Evolutionary conservation across 2,329 filamentous ascomycete species (phyloP).

Genomic region (Hymenoscyphus fraxineus): DNA sequence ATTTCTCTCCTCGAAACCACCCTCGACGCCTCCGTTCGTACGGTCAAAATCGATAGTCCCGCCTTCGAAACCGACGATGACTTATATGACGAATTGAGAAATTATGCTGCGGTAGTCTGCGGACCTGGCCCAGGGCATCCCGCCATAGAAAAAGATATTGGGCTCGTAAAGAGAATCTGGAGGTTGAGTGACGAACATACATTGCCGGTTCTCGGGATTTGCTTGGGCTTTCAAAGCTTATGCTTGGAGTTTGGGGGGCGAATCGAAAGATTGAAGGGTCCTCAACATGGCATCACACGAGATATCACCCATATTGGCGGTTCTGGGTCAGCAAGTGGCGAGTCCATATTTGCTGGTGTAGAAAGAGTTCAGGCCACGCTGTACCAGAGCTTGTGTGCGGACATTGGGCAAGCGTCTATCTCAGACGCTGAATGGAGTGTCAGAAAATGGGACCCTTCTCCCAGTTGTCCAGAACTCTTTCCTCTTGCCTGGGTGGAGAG

Average conservation of each 20-base stretch:
- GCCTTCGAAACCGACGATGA: slow-evolving; percentile 44
- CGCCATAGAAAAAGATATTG: slow-evolving; percentile 68
- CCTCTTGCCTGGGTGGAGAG: slow-evolving; percentile 36
- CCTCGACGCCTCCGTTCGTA: slow-evolving; percentile 63
- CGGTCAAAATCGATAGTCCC: slow-evolving; percentile 68
- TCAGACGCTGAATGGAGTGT: slow-evolving; percentile 23
- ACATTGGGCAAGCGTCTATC: slow-evolving; percentile 31
- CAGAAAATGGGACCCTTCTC: slow-evolving; percentile 25
- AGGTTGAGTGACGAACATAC: slow-evolving; percentile 51
- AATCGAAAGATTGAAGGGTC: slow-evolving; percentile 52
- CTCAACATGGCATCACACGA: slow-evolving; percentile 59
- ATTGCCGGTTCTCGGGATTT: slow-evolving; percentile 76
- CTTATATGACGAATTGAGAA: slow-evolving; percentile 48
- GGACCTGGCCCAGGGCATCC: slow-evolving; percentile 89
- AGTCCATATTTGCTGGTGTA: slow-evolving; percentile 30
- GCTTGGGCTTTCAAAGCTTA: slow-evolving; percentile 67
- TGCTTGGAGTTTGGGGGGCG: slow-evolving; percentile 55
- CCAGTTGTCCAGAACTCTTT: slow-evolving; percentile 26
- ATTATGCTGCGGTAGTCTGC: slow-evolving; percentile 81
- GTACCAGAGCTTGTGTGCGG: slow-evolving; percentile 41
- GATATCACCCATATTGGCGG: slow-evolving; percentile 47
- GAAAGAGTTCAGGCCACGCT: slow-evolving; percentile 35
- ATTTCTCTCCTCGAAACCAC: slow-evolving; percentile 72
- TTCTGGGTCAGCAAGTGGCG: slow-evolving; percentile 1
- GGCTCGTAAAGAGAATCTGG: slow-evolving; percentile 78